A percentile compares a stretch with the other conserved stretches of the same genome.
Conservation (phyloP, 2,329 filamentous ascomycete species). For the Colletotrichum magnum region DNA sequence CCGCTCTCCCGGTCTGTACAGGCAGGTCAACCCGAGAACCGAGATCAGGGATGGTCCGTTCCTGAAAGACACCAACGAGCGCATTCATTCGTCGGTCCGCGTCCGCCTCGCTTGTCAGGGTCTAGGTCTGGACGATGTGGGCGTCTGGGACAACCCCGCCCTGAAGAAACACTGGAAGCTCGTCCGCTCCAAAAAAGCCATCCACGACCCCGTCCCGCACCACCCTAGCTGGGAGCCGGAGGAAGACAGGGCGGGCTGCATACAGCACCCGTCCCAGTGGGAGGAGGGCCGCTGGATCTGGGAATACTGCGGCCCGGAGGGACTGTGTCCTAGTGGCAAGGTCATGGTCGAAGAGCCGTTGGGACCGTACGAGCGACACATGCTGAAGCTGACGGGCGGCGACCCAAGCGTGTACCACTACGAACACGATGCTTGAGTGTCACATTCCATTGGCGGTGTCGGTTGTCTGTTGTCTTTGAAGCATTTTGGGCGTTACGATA, state of each 20-base stretch:
- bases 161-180: slow-evolving; percentile 61
- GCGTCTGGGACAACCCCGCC: slow-evolving; percentile 62
- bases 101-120: slow-evolving; percentile 66
- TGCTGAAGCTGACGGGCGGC: slow-evolving; percentile 61
- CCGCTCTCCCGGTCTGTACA: slow-evolving; percentile 64
- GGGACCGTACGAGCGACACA: slow-evolving; percentile 65
- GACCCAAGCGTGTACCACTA: slow-evolving; percentile 55
- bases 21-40: slow-evolving; percentile 57
- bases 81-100: slow-evolving; percentile 68
- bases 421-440: neutral
- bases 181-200: slow-evolving; percentile 50
- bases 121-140: slow-evolving; percentile 63
- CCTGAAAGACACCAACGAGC: slow-evolving; percentile 68
- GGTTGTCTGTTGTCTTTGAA: neutral
- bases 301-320: slow-evolving; percentile 64
- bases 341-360: slow-evolving; percentile 67
- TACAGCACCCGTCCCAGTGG: slow-evolving; percentile 43
- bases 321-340: slow-evolving; percentile 52
- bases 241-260: slow-evolving; percentile 42
- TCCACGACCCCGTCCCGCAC: slow-evolving; percentile 51
- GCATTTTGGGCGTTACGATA: slow-evolving; percentile 24
- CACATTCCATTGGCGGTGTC: neutral
- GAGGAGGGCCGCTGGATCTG: slow-evolving; percentile 64
- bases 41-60: slow-evolving; percentile 54
- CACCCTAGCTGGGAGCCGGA: slow-evolving; percentile 51